Conservation (phyloP, 176 grass and related monocot species). For the Pontederia paniculata region DNA sequence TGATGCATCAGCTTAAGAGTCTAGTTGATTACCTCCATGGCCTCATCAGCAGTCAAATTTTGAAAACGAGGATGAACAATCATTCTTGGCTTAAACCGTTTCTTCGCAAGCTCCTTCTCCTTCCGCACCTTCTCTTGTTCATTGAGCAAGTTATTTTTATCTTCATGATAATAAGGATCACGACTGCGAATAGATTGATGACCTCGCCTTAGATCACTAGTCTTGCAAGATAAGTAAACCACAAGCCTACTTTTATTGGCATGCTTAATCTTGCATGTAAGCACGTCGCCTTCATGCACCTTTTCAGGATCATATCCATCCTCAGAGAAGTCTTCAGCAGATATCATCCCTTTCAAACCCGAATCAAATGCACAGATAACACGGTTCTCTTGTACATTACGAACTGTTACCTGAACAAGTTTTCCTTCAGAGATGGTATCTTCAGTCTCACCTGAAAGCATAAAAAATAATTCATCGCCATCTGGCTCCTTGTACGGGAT, state of each 20-base stretch:
- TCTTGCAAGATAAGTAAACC: constrained; percentile 72
- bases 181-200: constrained; percentile 30
- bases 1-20: not conserved
- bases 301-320: constrained; percentile 47
- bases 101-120: constrained; percentile 72
- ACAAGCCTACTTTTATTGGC: constrained; percentile 74
- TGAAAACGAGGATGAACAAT: constrained; percentile 97
- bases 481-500: constrained; percentile 50
- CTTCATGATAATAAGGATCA: constrained; percentile 74
- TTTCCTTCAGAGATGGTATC: constrained; percentile 91
- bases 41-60: constrained; percentile 87
- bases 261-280: constrained; percentile 77
- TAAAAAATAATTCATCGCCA: constrained; percentile 76
- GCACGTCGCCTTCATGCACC: constrained; percentile 74
- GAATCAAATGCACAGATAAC: constrained; percentile 86
- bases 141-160: constrained; percentile 26
- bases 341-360: constrained; percentile 84
- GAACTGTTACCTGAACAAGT: constrained; percentile 83
- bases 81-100: constrained; percentile 88
- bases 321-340: constrained; percentile 74
- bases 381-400: constrained; percentile 68
- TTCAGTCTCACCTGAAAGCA: constrained; percentile 96
- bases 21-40: constrained; percentile 50
- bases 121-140: constrained; percentile 60
- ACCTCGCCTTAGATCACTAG: constrained; percentile 49